Base-by-base conservation (phyloP, 2,329 filamentous ascomycete genomes). In the Epichloe amarillans region DNA sequence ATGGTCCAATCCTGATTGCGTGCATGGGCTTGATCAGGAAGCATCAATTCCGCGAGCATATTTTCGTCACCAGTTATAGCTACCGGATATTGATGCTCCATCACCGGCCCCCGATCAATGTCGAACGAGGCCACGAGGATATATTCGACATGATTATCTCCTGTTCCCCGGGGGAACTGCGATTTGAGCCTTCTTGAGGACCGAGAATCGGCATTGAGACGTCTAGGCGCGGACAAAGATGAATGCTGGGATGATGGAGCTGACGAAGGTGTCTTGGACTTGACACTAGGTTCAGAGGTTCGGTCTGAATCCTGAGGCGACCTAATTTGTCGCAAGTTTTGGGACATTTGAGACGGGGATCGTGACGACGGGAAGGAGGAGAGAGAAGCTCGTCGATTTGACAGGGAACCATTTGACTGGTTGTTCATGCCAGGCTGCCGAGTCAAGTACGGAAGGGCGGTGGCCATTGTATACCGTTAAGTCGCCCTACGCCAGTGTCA, bases 1-100 rank as follows among this genome's bases (percentile, higher is more conserved):
- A 97, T 95, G 41, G 93, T 98, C 93, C 93, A 98, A 66, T 98
- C 93, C 69, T 97, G 90, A 62, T 86, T 91, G 39, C 93, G 81
- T 54, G 93, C 82, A 69, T 98, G 93, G 21, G 91, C 89, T 68
- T 97, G 91, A 67, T 98, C 93, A 0, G 93, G 93, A 65, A 98
- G 72, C 93, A 98, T 98, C 62, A 98, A 79, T 72, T 98, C 93
- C 6, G 93, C 93, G 62, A 98, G 71, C 90, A 97, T 97, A 62
- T 95, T 86, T 71, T 98, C 93, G 64, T 98, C 91, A 35, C 93
- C 91, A 47, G 89, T 96, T 55, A 98, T 97, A 47, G 91, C 83
- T 41, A 88, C 84, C 0, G 93, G 93, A 64, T 91, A 98, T 64
- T 98, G 93, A 65, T 98, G 90, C 65, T 98, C 93, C 93, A 98